Percentiles rank a stretch among this genome's conserved stretches.
These are phyloP conservation scores for Pythium phragmiticola DNA, from an alignment of 352 stramenopile species.

Conservation along the genomic window DNA sequence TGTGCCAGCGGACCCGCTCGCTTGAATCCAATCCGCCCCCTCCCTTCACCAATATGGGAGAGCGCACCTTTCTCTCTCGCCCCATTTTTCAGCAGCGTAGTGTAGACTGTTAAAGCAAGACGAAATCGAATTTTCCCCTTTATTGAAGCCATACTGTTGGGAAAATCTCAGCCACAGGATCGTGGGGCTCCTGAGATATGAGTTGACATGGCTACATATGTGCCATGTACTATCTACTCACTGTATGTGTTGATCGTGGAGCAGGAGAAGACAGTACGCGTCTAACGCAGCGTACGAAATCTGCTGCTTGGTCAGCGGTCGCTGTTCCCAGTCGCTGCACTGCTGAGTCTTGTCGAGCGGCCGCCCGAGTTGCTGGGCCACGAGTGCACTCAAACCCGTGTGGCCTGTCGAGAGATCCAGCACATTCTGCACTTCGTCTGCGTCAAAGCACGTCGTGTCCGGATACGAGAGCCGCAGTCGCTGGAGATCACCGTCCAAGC, in stretches of 20 bases:
- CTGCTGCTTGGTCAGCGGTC: slow-evolving; percentile 54
- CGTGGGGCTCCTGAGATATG: background rate
- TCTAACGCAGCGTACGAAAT: slow-evolving; percentile 71
- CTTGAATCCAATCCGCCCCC: too few relatives aligned
- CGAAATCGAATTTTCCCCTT: background rate
- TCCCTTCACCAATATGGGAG: too few relatives aligned
- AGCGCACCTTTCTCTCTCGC: background rate
- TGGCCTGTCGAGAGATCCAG: slow-evolving; percentile 49
- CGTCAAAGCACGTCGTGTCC: slow-evolving; percentile 38
- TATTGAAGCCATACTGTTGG: background rate
- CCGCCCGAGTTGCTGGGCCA: slow-evolving; percentile 47
- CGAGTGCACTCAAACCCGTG: slow-evolving; percentile 44
- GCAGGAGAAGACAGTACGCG: slow-evolving; percentile 75
- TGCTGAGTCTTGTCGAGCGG: slow-evolving; percentile 70
- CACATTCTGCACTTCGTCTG: slow-evolving; percentile 53
- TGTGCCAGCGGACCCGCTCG: too few relatives aligned
- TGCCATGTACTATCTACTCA: background rate
- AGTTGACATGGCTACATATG: background rate
- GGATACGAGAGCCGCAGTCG: slow-evolving; percentile 63
- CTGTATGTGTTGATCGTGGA: slow-evolving; percentile 24
- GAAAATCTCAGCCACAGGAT: too few relatives aligned
- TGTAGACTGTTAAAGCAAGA: slow-evolving; percentile 14
- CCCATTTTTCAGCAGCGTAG: slow-evolving; percentile 4
- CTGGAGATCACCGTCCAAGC: slow-evolving; percentile 62
- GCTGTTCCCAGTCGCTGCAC: slow-evolving; percentile 69